Evolutionary conservation across 2,329 filamentous ascomycete genomes (phyloP), one percentile per base, ranked within the genome.

Genomic region (Fusarium graminum): DNA sequence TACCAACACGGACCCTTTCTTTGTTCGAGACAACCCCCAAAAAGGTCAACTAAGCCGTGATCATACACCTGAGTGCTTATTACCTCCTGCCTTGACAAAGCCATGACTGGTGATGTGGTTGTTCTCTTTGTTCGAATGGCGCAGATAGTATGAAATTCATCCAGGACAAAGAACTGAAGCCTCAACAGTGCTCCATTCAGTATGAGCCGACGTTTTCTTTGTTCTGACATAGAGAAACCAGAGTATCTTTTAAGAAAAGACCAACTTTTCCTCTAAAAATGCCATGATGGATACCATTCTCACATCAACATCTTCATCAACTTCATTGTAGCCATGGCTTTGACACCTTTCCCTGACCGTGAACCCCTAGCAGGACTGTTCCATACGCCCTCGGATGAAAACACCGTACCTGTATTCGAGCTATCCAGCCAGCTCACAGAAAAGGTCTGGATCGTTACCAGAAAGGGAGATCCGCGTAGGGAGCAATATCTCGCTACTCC

Each of bases 401-500:
- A 43, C 19, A 36, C 45, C 25, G 52, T 65, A 44, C 60, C 67
- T 17, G 45, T 59, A 14, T 76, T 79, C 52, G 69, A 71, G 22
- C 73, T 78, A n/a, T 26, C 75, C 62, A 75, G 77, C 39, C 52
- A 68, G 45, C 50, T 77, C 25, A 60, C 59, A 7, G 51, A 72
- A n/a, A 67, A 71, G 43, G 61, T 75, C 16, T 78, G 74, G 74
- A 66, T 80, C 30, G 76, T 80, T 40, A 62, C 56, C 28, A 68
- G 63, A 29, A 50, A n/a, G 22, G 64, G 63, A 25, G 72, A 74
- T n/a, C 64, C 68, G 8, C 74, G 78, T 46, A 71, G 73, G 45
- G 72, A 75, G 38, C 61, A 72, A 38, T 78, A 79, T 61, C 63
- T 82, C 19, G 79, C 76, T 16, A 60, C 45, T 54, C 65, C 52